Conservation (phyloP, 2,329 filamentous ascomycete genomes). For the Fusarium poae region DNA sequence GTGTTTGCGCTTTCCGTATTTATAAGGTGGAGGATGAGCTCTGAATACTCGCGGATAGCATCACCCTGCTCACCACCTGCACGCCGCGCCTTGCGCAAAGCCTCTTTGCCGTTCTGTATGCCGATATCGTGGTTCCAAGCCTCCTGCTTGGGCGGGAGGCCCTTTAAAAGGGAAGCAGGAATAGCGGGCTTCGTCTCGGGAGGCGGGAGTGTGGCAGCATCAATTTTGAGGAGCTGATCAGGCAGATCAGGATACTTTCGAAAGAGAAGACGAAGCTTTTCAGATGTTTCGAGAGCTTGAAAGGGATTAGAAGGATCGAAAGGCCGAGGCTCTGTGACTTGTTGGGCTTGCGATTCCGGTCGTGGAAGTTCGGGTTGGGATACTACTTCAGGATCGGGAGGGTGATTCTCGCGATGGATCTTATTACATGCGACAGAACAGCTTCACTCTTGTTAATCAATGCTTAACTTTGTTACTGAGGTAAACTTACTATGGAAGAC, state of each 20-base stretch:
- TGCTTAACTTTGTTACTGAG: no score
- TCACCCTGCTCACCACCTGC: constrained; percentile 68
- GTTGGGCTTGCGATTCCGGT: constrained; percentile 7
- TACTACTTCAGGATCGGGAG: constrained; percentile 53
- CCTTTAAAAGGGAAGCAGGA: constrained; percentile 53
- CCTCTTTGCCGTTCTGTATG: constrained; percentile 66
- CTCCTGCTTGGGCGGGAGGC: constrained; percentile 53
- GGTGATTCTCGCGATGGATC: constrained; percentile 64
- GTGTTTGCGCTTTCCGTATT: constrained; percentile 49
- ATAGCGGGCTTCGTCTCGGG: constrained; percentile 49
- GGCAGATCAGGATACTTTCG: constrained; percentile 65
- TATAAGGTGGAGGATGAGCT: constrained; percentile 66
- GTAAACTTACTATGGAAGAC: constrained; percentile 67
- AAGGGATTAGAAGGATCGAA: constrained; percentile 60
- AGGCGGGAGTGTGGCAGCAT: constrained; percentile 64
- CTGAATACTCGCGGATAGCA: constrained; percentile 71
- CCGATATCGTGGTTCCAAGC: constrained; percentile 72
- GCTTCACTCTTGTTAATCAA: constrained; percentile 53
- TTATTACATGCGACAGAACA: constrained; percentile 72
- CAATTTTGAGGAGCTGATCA: constrained; percentile 62
- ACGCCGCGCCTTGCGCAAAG: constrained; percentile 64
- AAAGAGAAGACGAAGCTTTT: constrained; percentile 65
- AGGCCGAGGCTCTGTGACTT: not conserved
- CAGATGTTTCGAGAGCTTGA: constrained; percentile 63
- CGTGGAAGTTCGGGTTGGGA: constrained; percentile 41